Conservation (phyloP, 208 protist species). For the Leishmania lainsoni region DNA sequence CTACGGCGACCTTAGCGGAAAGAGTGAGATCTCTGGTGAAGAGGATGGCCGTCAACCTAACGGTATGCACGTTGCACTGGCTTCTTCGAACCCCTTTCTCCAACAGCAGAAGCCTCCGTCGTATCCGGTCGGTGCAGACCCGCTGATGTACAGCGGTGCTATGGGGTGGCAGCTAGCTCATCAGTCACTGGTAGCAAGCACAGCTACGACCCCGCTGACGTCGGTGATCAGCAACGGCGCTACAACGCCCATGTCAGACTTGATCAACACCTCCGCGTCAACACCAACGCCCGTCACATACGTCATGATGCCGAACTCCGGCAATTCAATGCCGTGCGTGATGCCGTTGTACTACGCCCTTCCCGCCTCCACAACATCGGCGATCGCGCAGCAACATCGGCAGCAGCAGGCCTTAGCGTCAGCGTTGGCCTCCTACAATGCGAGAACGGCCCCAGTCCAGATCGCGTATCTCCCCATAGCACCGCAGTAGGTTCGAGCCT, state of each 20-base stretch:
- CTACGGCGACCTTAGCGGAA: constrained; percentile 8
- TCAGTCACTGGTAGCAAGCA: not conserved
- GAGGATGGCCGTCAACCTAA: constrained; percentile 11
- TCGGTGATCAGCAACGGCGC: constrained; percentile 3
- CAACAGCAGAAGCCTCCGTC: constrained; percentile 15
- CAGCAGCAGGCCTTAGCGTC: constrained; percentile 8
- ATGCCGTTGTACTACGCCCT: constrained; percentile 29
- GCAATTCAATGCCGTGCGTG: not conserved
- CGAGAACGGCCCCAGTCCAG: not conserved
- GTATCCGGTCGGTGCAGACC: constrained; percentile 10
- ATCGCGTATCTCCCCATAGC: constrained; percentile 1
- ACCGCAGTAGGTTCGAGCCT: not conserved
- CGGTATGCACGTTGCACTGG: constrained; percentile 4
- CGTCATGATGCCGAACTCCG: constrained; percentile 12
- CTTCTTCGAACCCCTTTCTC: not conserved
- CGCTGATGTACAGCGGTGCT: constrained; percentile 1
- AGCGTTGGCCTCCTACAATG: constrained; percentile 4
- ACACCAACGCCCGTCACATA: constrained; percentile 11
- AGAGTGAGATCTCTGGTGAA: constrained; percentile 20
- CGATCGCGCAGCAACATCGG: constrained; percentile 8
- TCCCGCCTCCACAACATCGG: not conserved
- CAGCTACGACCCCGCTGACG: not conserved
- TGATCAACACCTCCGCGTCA: not conserved
- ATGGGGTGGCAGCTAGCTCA: constrained; percentile 9
- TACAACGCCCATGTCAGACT: constrained; percentile 2